phyloP scores from a whole-genome alignment of 306 rosid species.

The Acacia acuminata region DNA sequence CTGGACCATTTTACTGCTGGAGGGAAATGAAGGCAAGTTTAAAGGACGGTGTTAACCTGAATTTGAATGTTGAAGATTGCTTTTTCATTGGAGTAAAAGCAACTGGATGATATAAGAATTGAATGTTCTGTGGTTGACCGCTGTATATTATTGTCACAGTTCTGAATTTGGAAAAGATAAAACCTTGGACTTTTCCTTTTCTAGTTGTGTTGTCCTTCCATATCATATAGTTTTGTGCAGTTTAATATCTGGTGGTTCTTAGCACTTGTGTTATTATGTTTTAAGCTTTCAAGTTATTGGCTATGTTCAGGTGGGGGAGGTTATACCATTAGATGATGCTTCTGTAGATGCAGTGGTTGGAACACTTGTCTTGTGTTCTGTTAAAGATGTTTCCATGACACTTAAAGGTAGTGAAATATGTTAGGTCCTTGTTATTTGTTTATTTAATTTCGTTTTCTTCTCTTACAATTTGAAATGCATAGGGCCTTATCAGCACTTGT shows the following conservation, averaged over 20 bases:
- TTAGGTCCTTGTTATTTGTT: conserved; percentile 6
- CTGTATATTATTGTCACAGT: not conserved
- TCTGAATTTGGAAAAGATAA: conserved; percentile 7
- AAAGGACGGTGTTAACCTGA: not conserved
- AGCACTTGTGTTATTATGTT: conserved; percentile 16
- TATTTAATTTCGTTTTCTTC: not conserved
- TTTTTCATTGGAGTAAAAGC: not conserved
- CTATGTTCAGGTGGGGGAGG: conserved; percentile 76
- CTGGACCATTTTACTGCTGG: too few species aligned
- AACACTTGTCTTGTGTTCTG: conserved; percentile 89
- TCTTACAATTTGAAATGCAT: conserved; percentile 4
- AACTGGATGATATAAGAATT: not conserved
- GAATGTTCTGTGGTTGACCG: not conserved
- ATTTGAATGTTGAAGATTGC: not conserved
- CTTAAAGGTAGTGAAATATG: conserved; percentile 56
- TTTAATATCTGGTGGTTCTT: not conserved
- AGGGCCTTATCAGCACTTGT: not conserved
- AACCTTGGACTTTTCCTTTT: conserved; percentile 4
- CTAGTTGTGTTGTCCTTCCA: not conserved
- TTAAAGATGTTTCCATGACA: conserved; percentile 68
- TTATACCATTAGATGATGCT: conserved; percentile 74
- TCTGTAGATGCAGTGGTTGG: conserved; percentile 96
- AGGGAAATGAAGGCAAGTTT: too few species aligned
- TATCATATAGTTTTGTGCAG: conserved; percentile 1
- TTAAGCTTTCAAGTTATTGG: conserved; percentile 24